Conservation (phyloP, 1,284 basidiomycete species). For the Neolentinus lepideus region DNA sequence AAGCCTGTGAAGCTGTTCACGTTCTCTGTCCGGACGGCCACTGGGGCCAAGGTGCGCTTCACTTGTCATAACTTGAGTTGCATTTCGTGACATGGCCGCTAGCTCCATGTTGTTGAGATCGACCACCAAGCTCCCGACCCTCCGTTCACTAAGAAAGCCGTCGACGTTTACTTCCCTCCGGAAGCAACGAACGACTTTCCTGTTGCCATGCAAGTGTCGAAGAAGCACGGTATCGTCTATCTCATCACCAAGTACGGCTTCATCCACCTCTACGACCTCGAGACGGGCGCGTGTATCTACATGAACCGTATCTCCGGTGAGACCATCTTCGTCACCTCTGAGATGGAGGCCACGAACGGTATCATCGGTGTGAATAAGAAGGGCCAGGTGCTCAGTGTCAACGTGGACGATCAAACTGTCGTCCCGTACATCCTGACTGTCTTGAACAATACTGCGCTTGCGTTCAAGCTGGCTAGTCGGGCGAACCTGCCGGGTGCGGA, state of each 20-base stretch:
- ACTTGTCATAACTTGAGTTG: slow-evolving; percentile 10
- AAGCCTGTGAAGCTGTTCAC: slow-evolving; percentile 89
- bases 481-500: slow-evolving; percentile 98
- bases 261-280: slow-evolving; percentile 98
- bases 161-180: slow-evolving; percentile 99
- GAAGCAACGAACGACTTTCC: slow-evolving; percentile 99
- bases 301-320: slow-evolving; percentile 99
- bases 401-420: slow-evolving; percentile 94
- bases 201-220: slow-evolving; percentile 99
- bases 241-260: slow-evolving; percentile 99
- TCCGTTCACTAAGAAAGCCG: slow-evolving; percentile 96
- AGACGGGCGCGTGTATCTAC: slow-evolving; percentile 98
- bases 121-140: slow-evolving; percentile 95
- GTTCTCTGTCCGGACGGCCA: slow-evolving; percentile 93
- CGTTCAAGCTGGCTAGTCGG: slow-evolving; percentile 96
- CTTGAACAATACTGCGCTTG: slow-evolving; percentile 96
- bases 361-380: slow-evolving; percentile 99
- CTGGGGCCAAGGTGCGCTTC: slow-evolving; percentile 84
- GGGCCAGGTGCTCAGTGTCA: slow-evolving; percentile 96
- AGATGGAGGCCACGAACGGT: slow-evolving; percentile 91
- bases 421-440: slow-evolving; percentile 93
- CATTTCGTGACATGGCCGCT: slow-evolving; percentile 5
- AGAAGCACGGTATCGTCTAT: slow-evolving; percentile 96
- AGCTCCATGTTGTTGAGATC: slow-evolving; percentile 99
- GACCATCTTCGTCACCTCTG: slow-evolving; percentile 98